These are phyloP conservation scores for Eucalyptus microcorys DNA, from an alignment of 345 rosid species.

Conservation along the genomic window DNA sequence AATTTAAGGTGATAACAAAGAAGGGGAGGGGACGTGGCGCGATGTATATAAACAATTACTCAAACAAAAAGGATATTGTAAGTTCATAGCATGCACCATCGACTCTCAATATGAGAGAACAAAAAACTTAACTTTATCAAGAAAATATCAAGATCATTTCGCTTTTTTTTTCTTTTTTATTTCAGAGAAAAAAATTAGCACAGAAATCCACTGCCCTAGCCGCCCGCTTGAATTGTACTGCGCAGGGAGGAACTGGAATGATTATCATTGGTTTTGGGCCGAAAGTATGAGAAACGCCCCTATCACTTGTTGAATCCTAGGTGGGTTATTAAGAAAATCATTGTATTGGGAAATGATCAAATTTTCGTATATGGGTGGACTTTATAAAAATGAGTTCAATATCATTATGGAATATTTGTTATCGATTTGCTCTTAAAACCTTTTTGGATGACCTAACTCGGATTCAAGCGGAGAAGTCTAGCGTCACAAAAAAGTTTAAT, in stretches of 20 bases:
- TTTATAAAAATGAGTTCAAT: not conserved
- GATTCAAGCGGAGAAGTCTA: not conserved
- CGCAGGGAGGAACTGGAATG: not conserved
- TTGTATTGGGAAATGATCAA: fast-evolving
- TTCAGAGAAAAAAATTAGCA: not conserved
- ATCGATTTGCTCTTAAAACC: not conserved
- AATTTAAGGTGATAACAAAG: not conserved
- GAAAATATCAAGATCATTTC: not conserved
- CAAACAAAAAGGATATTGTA: not conserved
- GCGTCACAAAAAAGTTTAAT: not conserved
- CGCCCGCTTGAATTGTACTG: not conserved
- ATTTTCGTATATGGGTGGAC: not conserved
- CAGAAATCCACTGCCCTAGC: no score
- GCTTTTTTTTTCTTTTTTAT: not conserved
- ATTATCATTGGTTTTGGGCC: not conserved
- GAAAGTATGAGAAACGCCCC: not conserved
- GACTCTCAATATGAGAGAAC: not conserved
- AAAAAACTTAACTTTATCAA: not conserved
- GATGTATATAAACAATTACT: not conserved
- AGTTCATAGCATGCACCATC: not conserved
- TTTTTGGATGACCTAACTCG: fast-evolving
- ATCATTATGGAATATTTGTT: not conserved
- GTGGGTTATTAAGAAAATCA: not conserved
- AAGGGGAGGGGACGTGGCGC: not conserved
- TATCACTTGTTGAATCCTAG: not conserved